Base-by-base conservation (phyloP, 2,329 filamentous ascomycete species). In the Clarireedia hainanense region DNA sequence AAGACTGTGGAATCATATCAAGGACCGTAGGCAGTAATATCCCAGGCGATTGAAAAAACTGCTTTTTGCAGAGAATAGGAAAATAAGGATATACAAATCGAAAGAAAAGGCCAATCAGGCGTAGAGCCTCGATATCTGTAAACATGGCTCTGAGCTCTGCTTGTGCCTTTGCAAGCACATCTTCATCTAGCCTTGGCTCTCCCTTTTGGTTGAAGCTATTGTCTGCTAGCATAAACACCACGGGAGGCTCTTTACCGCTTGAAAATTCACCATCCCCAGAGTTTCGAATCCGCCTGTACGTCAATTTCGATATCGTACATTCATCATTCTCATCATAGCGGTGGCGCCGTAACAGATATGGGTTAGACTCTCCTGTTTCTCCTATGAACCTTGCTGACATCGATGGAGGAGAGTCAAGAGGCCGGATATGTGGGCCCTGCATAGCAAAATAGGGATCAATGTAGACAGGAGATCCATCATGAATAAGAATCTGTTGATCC, bases 31-130 rank as follows among this genome's bases (percentile, higher is more conserved):
- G 67, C 30, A 59, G 62, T 37, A 67, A 42, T 37, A 57, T 42
- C 15, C 63, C 65, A 20, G 42, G 51, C 23, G 64, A 60, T 2
- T 58, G 50, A 37, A 63, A 70, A 39, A 67, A 61, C 61, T 71
- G 68, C 50, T 67, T 68, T 53, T 69, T 65, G n/a, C 68, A 70
- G 12, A 75, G 56, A 12, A 75, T 68, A 4, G 73, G 73, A 59
- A 75, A 75, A 61, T 74, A 74, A 14, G 73, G 73, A 48, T 75
- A 70, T 50, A 75, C 70, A 60, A 74, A 74, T 60, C 67, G 68
- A 57, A 72, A 71, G 63, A 73, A 72, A 12, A 75, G 65, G 14
- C 66, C 65, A 27, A 75, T 68, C 6, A 75, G 65, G 48, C 72
- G 63, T 47, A 70, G 67, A 27, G 72, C 71, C 57, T 67, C 64